Evolutionary conservation across 2,329 filamentous ascomycete species (phyloP), one percentile per base, ranked within the genome.

Genomic region (Aspergillus spinulosporus): DNA sequence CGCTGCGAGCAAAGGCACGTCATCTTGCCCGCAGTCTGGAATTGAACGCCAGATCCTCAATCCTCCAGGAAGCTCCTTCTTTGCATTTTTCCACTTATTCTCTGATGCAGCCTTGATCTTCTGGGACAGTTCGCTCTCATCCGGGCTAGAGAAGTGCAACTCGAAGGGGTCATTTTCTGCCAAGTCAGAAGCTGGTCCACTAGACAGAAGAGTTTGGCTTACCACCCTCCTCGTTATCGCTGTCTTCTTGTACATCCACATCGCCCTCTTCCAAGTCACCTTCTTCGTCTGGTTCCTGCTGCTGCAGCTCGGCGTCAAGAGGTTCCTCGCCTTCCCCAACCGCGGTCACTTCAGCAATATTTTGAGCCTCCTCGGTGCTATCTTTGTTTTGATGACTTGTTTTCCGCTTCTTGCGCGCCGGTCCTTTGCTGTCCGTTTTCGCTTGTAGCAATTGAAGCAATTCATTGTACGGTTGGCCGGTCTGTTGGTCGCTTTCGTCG

Each of bases 101-200:
- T 74, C 68, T 5, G 74, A 67, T 31, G 79, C 74, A 15, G 76
- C 72, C 57, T 80, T 74, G 36, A 84, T 66, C 36, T 74, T 82
- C 62, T 76, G 74, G 1, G 80, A 75, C 5, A 91, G 74, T 42
- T 82, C 73, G 4, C 81, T 78, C 48, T 88, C 83, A 45, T 92
- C 82, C 0, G 86, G 84, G 42, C 80, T 80, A 34, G 85, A 84
- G 69, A 95, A 96, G 73, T 97, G 93, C 5, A 78, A 75, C 61
- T 94, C 88, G 67, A 95, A 97, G 0, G 90, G 88, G 70, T 96
- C 89, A 4, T 74, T 75, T 29, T 76, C 71, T 60, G 84, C 44
- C 28, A 12, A 57, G 36, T 42, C 44, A 44, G 40, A 31, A 44
- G 42, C 8, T 28, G 12, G 21, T 12, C 12, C 5, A 5, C 7